phyloP scores from a whole-genome alignment of 148 eudicot genomes.

The Rhododendron henanense region DNA sequence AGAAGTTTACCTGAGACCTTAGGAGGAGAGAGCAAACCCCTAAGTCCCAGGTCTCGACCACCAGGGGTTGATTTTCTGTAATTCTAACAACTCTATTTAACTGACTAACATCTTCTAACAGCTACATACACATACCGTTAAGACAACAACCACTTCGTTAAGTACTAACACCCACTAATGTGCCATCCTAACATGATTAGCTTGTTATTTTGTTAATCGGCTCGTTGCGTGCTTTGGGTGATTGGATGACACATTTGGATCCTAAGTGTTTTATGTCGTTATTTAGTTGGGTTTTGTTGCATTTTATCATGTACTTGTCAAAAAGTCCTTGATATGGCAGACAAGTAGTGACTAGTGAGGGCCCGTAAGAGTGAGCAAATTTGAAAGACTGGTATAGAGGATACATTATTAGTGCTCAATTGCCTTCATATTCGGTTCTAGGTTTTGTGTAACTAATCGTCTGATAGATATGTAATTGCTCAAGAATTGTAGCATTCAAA shows the following conservation, averaged over 20 bases:
- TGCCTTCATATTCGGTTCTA: neutral
- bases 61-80: neutral
- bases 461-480: neutral
- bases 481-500: neutral
- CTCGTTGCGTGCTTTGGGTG: neutral
- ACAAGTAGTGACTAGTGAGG: neutral
- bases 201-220: neutral
- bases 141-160: neutral
- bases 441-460: neutral
- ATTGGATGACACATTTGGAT: neutral
- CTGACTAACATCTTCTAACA: neutral
- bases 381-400: neutral
- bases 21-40: neutral
- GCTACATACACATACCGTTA: neutral
- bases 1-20: neutral
- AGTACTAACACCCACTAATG: neutral
- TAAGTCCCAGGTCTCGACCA: neutral
- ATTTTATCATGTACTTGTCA: neutral
- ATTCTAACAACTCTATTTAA: neutral
- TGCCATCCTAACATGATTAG: neutral
- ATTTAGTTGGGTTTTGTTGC: no score
- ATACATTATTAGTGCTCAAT: neutral
- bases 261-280: neutral
- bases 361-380: neutral
- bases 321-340: neutral